phyloP scores from a whole-genome alignment of 1,284 basidiomycete species.

The Anthracocystis panici-leucophaei region DNA sequence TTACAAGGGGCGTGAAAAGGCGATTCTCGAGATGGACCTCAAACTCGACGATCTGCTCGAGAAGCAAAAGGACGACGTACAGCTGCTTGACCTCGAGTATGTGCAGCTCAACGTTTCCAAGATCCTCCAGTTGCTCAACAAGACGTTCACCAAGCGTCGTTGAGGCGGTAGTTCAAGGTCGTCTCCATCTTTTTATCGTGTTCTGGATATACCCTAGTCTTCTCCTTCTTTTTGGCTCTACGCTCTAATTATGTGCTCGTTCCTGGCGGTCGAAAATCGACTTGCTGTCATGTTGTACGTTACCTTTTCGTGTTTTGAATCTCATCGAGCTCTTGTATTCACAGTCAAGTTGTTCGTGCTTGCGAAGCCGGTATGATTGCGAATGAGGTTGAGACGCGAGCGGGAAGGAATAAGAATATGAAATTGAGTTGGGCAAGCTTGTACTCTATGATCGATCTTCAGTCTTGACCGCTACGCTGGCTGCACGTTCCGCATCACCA shows the following conservation, averaged over 20 bases:
- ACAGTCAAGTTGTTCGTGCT: neutral
- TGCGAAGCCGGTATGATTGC: neutral
- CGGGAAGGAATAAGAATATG: neutral
- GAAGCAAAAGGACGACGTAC: slow-evolving; percentile 98
- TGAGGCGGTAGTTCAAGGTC: slow-evolving; percentile 5
- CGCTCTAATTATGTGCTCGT: neutral
- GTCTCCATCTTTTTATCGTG: neutral
- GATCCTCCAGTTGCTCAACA: slow-evolving; percentile 80
- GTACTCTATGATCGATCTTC: slow-evolving; percentile 5
- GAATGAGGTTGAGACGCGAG: neutral
- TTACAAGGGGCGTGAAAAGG: slow-evolving; percentile 99
- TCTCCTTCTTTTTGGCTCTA: neutral
- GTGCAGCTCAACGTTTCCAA: slow-evolving; percentile 97
- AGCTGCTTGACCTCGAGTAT: slow-evolving; percentile 93
- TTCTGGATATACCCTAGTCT: slow-evolving; percentile 14
- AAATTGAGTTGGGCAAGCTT: neutral
- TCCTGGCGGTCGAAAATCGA: neutral
- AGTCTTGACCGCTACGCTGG: slow-evolving; percentile 14
- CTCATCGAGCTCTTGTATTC: slow-evolving; percentile 1
- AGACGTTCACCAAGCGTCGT: slow-evolving; percentile 66
- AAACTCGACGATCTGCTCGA: slow-evolving; percentile 98
- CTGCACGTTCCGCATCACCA: neutral
- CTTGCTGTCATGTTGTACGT: no score
- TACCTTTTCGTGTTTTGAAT: neutral
- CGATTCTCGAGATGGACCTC: slow-evolving; percentile 99